Percentiles rank a stretch among this genome's conserved stretches.
These are phyloP conservation scores for Zymoseptoria ardabiliae DNA, from an alignment of 2,329 filamentous ascomycete genomes.

Conservation along the genomic window DNA sequence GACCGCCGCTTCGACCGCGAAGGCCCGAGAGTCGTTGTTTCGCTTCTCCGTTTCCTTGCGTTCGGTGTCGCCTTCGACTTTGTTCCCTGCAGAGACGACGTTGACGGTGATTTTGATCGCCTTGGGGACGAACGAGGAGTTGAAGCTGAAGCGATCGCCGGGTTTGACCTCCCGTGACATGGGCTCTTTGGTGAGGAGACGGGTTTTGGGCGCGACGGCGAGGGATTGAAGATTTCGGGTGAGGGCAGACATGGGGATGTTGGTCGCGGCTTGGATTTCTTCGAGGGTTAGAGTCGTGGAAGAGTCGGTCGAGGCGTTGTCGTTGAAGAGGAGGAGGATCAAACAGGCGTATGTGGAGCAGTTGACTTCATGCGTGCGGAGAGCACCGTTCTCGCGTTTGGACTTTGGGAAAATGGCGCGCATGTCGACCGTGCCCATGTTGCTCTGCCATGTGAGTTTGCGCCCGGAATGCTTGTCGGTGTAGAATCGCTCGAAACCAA, in stretches of 20 bases:
- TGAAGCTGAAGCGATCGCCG: constrained; percentile 75
- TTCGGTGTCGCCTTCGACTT: constrained; percentile 67
- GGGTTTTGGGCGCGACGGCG: constrained; percentile 73
- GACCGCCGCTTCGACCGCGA: constrained; percentile 68
- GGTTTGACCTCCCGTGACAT: constrained; percentile 68
- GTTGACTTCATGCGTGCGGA: constrained; percentile 79
- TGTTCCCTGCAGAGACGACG: constrained; percentile 71
- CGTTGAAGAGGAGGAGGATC: constrained; percentile 82
- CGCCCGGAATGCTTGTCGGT: constrained; percentile 79
- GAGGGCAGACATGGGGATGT: constrained; percentile 68
- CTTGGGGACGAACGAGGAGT: constrained; percentile 72
- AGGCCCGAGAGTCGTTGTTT: constrained; percentile 63
- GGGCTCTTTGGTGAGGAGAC: constrained; percentile 73
- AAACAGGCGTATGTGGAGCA: constrained; percentile 91
- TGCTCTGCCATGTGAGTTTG: constrained; percentile 73
- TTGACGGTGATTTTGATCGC: constrained; percentile 84
- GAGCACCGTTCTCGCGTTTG: constrained; percentile 58
- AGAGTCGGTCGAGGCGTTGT: constrained; percentile 46
- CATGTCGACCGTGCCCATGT: constrained; percentile 78
- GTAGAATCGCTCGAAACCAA: constrained; percentile 85
- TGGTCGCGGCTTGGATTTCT: constrained; percentile 75
- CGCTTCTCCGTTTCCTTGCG: constrained; percentile 65
- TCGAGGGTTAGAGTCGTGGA: constrained; percentile 50
- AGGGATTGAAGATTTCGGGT: constrained; percentile 73
- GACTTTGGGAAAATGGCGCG: constrained; percentile 69